These are phyloP conservation scores for Metarhizium album DNA, from an alignment of 2,329 filamentous ascomycete species.

Conservation along the genomic window DNA sequence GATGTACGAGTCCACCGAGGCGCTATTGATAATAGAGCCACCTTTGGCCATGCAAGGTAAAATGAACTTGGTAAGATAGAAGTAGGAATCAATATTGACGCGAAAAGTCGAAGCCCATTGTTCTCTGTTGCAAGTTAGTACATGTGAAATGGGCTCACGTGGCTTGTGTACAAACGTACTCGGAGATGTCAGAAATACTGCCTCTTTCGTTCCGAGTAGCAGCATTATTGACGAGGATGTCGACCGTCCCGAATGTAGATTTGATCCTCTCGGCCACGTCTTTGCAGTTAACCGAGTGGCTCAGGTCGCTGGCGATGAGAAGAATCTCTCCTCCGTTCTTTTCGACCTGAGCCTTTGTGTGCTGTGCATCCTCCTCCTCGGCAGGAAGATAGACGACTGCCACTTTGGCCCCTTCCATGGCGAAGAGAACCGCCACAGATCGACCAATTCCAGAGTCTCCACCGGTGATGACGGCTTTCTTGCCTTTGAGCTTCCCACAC, in stretches of 20 bases:
- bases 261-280: neutral
- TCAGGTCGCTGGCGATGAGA: neutral
- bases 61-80: neutral
- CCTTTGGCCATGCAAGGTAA: neutral
- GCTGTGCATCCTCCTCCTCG: slow-evolving; percentile 10
- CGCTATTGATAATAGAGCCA: neutral
- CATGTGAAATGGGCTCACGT: neutral
- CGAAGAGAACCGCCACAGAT: slow-evolving; percentile 7
- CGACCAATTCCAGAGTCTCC: slow-evolving; percentile 44
- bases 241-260: neutral
- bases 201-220: neutral
- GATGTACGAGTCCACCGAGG: neutral
- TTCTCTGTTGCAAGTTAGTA: neutral
- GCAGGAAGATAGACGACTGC: slow-evolving; percentile 10
- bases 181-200: neutral
- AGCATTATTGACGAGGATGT: slow-evolving; percentile 2
- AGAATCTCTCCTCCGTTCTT: neutral
- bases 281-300: neutral
- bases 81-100: neutral
- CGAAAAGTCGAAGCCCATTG: neutral
- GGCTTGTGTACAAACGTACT: neutral
- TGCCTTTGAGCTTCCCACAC: neutral
- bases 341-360: neutral
- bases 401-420: slow-evolving; percentile 9
- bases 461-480: slow-evolving; percentile 61